Evolutionary conservation across 2,329 filamentous ascomycete genomes (phyloP).

Genomic region (Penicillium sp.): DNA sequence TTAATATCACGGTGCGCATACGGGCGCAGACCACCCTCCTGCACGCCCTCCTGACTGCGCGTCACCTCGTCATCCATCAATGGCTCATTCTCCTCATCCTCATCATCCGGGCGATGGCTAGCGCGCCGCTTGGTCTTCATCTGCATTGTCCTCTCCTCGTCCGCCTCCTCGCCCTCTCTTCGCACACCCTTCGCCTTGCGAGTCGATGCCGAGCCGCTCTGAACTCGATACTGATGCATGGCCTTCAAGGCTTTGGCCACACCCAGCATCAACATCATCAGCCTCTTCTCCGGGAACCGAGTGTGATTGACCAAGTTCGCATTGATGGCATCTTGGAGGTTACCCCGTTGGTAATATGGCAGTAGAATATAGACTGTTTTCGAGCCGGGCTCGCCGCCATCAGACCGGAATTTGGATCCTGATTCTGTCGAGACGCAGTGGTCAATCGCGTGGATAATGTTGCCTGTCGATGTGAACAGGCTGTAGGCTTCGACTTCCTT

Average conservation of each 20-base stretch:
- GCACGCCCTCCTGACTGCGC: constrained; percentile 69
- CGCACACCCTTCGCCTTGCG: constrained; percentile 62
- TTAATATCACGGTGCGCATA: constrained; percentile 98
- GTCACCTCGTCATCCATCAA: constrained; percentile 81
- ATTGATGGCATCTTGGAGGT: constrained; percentile 98
- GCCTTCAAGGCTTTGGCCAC: constrained; percentile 85
- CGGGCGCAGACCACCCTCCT: constrained; percentile 72
- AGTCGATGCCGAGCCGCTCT: constrained; percentile 59
- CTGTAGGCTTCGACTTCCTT: constrained; percentile 97
- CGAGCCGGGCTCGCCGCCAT: constrained; percentile 65
- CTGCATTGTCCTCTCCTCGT: constrained; percentile 51
- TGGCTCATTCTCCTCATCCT: constrained; percentile 81
- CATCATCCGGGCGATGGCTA: constrained; percentile 64
- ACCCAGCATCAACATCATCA: constrained; percentile 90
- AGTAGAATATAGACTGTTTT: constrained; percentile 98
- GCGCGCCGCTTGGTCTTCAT: constrained; percentile 49
- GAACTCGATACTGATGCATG: constrained; percentile 87
- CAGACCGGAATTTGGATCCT: constrained; percentile 59
- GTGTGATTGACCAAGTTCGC: constrained; percentile 96
- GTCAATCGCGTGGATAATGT: constrained; percentile 87
- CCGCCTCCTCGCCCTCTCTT: constrained; percentile 61
- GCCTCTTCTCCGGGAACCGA: constrained; percentile 80
- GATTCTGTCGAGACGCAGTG: constrained; percentile 80
- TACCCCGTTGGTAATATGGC: constrained; percentile 93
- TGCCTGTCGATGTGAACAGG: constrained; percentile 79